Evolutionary conservation across 139 green algal species (phyloP).

Genomic region (Picochlorum sp.): DNA sequence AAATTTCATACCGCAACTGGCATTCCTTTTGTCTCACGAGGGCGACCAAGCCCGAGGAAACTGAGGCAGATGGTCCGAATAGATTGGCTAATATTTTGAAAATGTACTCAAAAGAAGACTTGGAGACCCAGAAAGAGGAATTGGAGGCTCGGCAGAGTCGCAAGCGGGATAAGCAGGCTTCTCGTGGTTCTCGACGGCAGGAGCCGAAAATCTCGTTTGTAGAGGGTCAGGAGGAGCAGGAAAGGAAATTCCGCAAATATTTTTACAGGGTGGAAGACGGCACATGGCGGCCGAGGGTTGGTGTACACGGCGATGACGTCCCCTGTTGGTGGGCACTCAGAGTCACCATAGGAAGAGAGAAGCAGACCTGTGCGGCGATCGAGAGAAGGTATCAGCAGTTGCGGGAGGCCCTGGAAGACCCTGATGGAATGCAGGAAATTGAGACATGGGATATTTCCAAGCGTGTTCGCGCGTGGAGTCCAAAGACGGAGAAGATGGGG

Average conservation of each 20-base stretch:
- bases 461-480: conserved; percentile 7
- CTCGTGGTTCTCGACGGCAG: background rate
- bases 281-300: background rate
- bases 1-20: no score
- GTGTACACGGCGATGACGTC: conserved; percentile 1
- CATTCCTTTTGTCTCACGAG: no score
- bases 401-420: background rate
- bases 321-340: conserved; percentile 9
- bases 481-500: conserved; percentile 15
- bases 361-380: conserved; percentile 5
- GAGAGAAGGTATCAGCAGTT: background rate
- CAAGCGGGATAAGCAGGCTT: background rate
- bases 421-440: background rate
- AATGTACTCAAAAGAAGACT: conserved; percentile 5
- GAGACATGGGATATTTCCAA: conserved; percentile 2
- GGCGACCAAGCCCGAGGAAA: background rate
- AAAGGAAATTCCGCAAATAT: background rate
- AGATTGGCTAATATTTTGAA: conserved; percentile 5
- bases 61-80: background rate
- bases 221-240: background rate
- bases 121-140: conserved; percentile 7
- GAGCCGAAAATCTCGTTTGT: background rate
- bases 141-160: conserved; percentile 1
- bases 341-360: conserved; percentile 4
- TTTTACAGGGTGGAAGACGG: background rate